phyloP scores from a whole-genome alignment of 495 filamentous ascomycete species.

The Xylaria longipes region DNA sequence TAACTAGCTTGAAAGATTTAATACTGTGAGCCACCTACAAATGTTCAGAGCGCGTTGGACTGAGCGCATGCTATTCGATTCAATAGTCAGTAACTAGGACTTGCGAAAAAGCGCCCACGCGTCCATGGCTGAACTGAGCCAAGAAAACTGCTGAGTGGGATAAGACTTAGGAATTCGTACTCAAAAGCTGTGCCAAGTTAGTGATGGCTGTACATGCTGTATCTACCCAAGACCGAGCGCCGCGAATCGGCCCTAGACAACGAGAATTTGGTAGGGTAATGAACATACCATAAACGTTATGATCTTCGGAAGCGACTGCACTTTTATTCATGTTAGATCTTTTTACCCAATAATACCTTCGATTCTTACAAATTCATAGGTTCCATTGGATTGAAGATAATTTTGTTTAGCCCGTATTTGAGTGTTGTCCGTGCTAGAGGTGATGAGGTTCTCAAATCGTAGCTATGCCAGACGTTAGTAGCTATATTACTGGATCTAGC shows the following conservation, averaged over 20 bases:
- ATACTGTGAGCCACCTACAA: slow-evolving; percentile 16
- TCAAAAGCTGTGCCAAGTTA: slow-evolving; percentile 24
- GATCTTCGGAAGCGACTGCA: slow-evolving; percentile 73
- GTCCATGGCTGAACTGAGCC: neutral
- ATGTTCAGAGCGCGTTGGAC: slow-evolving; percentile 24
- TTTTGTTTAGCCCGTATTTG: slow-evolving; percentile 80
- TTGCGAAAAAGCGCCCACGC: neutral
- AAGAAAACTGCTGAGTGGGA: neutral
- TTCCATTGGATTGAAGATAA: slow-evolving; percentile 96
- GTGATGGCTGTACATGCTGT: neutral
- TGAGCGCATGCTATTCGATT: slow-evolving; percentile 33
- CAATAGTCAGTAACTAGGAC: slow-evolving; percentile 10
- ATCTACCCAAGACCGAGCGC: neutral
- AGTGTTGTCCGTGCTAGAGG: slow-evolving; percentile 81
- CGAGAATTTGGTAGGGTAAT: neutral
- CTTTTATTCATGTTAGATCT: too few relatives aligned
- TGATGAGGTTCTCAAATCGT: slow-evolving; percentile 83
- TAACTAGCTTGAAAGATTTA: neutral
- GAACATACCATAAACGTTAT: slow-evolving; percentile 54
- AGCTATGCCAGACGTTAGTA: slow-evolving; percentile 7
- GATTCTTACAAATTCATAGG: slow-evolving; percentile 96
- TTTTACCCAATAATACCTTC: too few relatives aligned
- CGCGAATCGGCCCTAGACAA: neutral
- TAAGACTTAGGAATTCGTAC: slow-evolving; percentile 10
- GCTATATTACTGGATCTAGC: slow-evolving; percentile 44